phyloP scores from a whole-genome alignment of 352 stramenopile genomes.

The Halophytophthora polymorphica region DNA sequence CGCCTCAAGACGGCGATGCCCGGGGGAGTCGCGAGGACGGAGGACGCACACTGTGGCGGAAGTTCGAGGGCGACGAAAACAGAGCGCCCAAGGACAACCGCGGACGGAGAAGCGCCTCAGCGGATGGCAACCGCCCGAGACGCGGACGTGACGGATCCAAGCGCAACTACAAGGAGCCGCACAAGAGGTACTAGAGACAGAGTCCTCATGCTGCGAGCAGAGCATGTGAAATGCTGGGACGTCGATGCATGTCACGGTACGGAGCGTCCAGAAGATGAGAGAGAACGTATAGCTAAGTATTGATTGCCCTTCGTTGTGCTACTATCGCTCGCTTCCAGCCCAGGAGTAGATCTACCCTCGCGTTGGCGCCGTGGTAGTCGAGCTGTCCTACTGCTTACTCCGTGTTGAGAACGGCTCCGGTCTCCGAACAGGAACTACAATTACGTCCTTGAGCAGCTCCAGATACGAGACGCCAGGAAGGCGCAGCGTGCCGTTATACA shows the following conservation, averaged over 20 bases:
- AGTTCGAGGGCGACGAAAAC: slow-evolving; percentile 9
- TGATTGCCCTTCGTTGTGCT: background rate
- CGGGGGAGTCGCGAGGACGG: slow-evolving; percentile 1
- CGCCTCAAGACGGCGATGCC: background rate
- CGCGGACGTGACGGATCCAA: slow-evolving; percentile 10
- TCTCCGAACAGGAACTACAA: slow-evolving; percentile 67
- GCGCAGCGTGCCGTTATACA: slow-evolving; percentile 94
- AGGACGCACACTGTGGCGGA: slow-evolving; percentile 13
- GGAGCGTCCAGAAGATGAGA: background rate
- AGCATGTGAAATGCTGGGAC: too few relatives aligned
- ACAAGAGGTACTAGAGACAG: slow-evolving; percentile 26
- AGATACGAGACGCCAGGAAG: slow-evolving; percentile 78
- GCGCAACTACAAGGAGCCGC: slow-evolving; percentile 23
- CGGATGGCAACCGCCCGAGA: slow-evolving; percentile 9
- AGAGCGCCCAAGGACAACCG: slow-evolving; percentile 10
- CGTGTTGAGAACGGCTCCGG: slow-evolving; percentile 22
- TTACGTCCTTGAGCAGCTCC: slow-evolving; percentile 56
- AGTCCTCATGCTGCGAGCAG: background rate
- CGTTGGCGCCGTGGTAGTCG: too few relatives aligned
- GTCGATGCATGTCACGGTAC: too few relatives aligned
- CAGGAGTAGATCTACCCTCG: too few relatives aligned
- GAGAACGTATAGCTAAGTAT: background rate
- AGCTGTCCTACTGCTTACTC: too few relatives aligned
- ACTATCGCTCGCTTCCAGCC: too few relatives aligned
- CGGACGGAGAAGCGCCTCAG: slow-evolving; percentile 6